Percentiles rank a stretch among this genome's conserved stretches.
Conservation (phyloP, 140 eudicot species). For the Flaveria floridana region DNA sequence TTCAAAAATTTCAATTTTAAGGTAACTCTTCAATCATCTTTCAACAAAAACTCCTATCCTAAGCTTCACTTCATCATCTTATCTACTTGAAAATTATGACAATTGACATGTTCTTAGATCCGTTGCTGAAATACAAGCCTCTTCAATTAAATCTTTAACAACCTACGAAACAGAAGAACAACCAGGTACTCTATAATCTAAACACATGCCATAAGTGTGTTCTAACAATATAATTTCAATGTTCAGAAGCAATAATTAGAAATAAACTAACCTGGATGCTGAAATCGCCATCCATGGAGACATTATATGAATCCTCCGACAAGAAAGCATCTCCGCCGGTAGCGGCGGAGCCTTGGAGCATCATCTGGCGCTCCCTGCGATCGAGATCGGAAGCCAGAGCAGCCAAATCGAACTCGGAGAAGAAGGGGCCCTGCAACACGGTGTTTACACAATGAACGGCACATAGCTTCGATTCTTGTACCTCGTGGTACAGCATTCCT, state of each 20-base stretch:
- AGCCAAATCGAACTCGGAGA: constrained; percentile 98
- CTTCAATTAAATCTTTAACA: constrained; percentile 1
- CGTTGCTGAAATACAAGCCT: not conserved
- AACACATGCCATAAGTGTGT: not conserved
- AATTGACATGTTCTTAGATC: not conserved
- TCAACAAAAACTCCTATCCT: not conserved
- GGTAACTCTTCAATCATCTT: not conserved
- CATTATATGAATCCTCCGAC: too few species aligned
- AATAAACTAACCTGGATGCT: too few species aligned
- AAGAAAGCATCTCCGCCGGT: too few species aligned
- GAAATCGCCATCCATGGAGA: too few species aligned
- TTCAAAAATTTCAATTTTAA: too few species aligned
- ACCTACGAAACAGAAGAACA: not conserved
- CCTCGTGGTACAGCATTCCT: constrained; percentile 97
- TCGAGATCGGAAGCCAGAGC: constrained; percentile 97
- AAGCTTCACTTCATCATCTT: not conserved
- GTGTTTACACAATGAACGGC: constrained; percentile 99
- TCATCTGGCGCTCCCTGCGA: constrained; percentile 21
- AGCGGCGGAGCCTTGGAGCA: too few species aligned
- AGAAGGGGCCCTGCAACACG: constrained; percentile 91
- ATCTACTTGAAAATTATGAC: not conserved
- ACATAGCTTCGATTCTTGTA: constrained; percentile 91
- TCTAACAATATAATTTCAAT: too few species aligned
- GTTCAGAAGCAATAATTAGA: too few species aligned
- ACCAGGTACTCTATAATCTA: not conserved